Percentiles rank a stretch among this genome's conserved stretches.
Conservation (phyloP, 2,329 filamentous ascomycete species). For the Aureobasidium uvarum region DNA sequence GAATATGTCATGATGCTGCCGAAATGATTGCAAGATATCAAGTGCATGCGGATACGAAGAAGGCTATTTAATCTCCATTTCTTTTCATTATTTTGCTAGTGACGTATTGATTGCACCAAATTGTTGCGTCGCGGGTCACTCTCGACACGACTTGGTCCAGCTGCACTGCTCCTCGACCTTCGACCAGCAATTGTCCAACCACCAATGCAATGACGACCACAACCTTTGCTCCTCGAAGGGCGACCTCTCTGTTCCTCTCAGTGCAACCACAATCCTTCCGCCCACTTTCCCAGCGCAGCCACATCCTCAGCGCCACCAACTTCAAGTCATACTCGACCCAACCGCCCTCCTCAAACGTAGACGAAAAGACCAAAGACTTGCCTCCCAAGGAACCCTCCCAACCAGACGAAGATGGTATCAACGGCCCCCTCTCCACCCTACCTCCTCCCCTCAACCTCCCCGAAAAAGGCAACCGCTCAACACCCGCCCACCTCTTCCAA, state of each 20-base stretch:
- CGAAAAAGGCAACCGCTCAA: conserved; percentile 48
- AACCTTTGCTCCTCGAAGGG: conserved; percentile 2
- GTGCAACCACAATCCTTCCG: not conserved
- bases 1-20: conserved; percentile 96
- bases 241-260: conserved; percentile 1
- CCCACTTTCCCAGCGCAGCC: conserved; percentile 8
- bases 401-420: conserved; percentile 48
- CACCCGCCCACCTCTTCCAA: conserved; percentile 56
- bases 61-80: not conserved
- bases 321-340: not conserved
- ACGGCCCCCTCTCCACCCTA: conserved; percentile 70
- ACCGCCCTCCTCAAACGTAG: conserved; percentile 18
- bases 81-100: conserved; percentile 5
- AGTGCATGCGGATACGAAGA: not conserved
- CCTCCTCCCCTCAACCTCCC: conserved; percentile 68
- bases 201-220: conserved; percentile 25
- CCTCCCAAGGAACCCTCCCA: conserved; percentile 2
- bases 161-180: not conserved
- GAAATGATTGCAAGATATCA: not conserved
- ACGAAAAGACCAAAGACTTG: conserved; percentile 8
- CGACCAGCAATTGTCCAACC: not conserved
- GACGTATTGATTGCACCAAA: conserved; percentile 22
- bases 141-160: conserved; percentile 1
- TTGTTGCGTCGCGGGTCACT: conserved; percentile 2
- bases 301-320: conserved; percentile 10